Evolutionary conservation across 139 green algal genomes (phyloP), one percentile per base, ranked within the genome.

Genomic region (Axilococcus clingmanii): DNA sequence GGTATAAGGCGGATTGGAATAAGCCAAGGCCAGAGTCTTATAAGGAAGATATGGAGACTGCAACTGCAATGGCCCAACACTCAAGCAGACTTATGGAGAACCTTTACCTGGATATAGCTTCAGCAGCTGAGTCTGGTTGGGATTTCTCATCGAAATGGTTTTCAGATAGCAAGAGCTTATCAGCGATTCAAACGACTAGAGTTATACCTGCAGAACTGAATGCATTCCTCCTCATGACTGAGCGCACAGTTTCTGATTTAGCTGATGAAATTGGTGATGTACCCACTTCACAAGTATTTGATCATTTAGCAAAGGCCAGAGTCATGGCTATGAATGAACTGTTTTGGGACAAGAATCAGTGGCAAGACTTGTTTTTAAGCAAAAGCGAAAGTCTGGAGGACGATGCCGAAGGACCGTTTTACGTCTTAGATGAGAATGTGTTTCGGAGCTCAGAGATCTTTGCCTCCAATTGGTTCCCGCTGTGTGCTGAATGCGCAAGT

Each of bases 131-230:
- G 68, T 87, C 69, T 7, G 91, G 91, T 5, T 94, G 85, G 87
- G 91, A 97, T 72, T 97, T 94, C 55, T 85, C 74, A 15, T 86
- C 77, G 0, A 72, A 87, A 35, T 90, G 81, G 79, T 75, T 79
- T 41, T 59, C 45, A 5, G 56, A 77, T 40, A 55, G 63, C 8
- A 24, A 44, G 30, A 59, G 36, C n/a, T 46, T 91, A 28, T 22
- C 16, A 15, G 81, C 55, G 22, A 82, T 88, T 9, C 62, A 69
- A 9, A 94, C 83, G 31, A 95, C 86, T 5, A 61, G 59, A 19
- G 66, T 96, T n/a, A 33, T 94, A 2, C 91, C 90, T 5, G 79
- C 69, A 0, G 91, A 97, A 58, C 76, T 98, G 11, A 97, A 98
- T 61, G 80, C 77, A 5, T 84, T 83, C 36, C 61, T 97, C 38